These are phyloP conservation scores for Exobasidium cylindrosporum DNA, from an alignment of 1,284 basidiomycete genomes.

Conservation along the genomic window DNA sequence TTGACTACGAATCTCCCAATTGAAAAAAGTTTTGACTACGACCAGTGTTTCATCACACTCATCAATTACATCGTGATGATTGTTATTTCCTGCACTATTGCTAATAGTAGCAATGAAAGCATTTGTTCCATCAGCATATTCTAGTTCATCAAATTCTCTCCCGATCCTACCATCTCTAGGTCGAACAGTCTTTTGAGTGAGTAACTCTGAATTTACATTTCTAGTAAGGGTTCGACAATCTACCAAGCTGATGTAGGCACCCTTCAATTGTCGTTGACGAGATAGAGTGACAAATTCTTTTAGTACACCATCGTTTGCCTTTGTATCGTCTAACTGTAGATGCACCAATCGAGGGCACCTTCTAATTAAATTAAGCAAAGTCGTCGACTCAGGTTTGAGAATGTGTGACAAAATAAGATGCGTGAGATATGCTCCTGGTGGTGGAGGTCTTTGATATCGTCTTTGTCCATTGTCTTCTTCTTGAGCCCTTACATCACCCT, in stretches of 20 bases:
- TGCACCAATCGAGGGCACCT: conserved; percentile 32
- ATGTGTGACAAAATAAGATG: conserved; percentile 67
- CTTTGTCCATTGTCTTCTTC: neutral
- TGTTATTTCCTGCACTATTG: neutral
- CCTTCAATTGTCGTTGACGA: conserved; percentile 24
- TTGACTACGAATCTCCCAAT: conserved; percentile 36
- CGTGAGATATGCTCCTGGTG: conserved; percentile 67
- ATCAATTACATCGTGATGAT: conserved; percentile 14
- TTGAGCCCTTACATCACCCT: neutral
- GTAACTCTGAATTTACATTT: conserved; percentile 24
- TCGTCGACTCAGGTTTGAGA: conserved; percentile 21
- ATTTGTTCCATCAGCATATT: neutral
- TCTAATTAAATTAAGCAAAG: conserved; percentile 29
- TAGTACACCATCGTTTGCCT: conserved; percentile 28
- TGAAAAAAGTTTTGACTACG: conserved; percentile 40
- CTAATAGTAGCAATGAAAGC: too few species aligned
- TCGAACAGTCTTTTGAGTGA: conserved; percentile 14
- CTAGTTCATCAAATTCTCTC: neutral
- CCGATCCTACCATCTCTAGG: conserved; percentile 14
- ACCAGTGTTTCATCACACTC: conserved; percentile 34
- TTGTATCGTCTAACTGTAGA: conserved; percentile 41
- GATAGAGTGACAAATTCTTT: conserved; percentile 33
- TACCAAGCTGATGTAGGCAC: conserved; percentile 33
- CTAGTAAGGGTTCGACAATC: conserved; percentile 36
- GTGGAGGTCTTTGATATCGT: neutral